Conservation (phyloP, 306 rosid genomes). For the Vigna mungo region DNA sequence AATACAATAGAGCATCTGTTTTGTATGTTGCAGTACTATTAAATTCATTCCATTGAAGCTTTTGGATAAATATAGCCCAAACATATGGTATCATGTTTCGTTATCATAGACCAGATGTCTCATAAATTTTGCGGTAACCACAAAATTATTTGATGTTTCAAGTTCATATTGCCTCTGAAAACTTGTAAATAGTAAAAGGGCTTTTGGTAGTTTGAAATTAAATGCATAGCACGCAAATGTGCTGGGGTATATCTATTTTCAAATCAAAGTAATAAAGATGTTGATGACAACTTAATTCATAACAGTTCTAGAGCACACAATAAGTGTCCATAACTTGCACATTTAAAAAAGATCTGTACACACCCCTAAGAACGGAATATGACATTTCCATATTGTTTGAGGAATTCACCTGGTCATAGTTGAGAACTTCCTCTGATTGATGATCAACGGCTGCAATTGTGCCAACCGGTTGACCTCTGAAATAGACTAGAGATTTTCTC, state of each 20-base stretch:
- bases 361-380: neutral
- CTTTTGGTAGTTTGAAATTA: neutral
- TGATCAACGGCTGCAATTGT: slow-evolving; percentile 90
- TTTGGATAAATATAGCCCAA: neutral
- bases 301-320: neutral
- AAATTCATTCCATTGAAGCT: slow-evolving; percentile 2
- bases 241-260: neutral
- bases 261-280: slow-evolving; percentile 14
- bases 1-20: slow-evolving; percentile 5
- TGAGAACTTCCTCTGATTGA: slow-evolving; percentile 84
- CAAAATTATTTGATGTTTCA: slow-evolving; percentile 16
- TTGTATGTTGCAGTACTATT: neutral
- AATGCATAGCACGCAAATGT: neutral
- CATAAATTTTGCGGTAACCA: neutral
- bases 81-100: neutral
- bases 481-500: slow-evolving; percentile 74
- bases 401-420: slow-evolving; percentile 81
- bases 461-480: slow-evolving; percentile 80
- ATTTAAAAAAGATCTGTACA: neutral
- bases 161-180: slow-evolving; percentile 14
- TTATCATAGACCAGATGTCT: neutral
- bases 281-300: neutral
- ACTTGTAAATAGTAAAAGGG: neutral
- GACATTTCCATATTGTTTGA: neutral
- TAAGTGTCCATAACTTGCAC: neutral